Evolutionary conservation across 805 yeast species (phyloP).

Genomic region (Wickerhamia fluorescens): DNA sequence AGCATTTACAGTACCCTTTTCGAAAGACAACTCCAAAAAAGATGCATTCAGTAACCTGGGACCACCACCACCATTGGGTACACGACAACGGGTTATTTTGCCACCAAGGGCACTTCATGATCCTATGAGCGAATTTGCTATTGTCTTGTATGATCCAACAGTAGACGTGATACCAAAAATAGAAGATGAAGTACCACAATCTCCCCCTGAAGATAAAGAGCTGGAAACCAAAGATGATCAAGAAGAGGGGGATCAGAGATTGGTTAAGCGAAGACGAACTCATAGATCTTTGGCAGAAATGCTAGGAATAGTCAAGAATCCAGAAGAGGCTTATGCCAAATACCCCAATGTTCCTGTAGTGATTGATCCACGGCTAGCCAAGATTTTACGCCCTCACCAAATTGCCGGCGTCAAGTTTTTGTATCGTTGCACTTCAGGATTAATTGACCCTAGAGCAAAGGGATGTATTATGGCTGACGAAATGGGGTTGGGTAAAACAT

Average conservation of each 20-base stretch:
- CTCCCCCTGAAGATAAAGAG: slow-evolving; percentile 6
- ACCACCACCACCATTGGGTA: slow-evolving; percentile 83
- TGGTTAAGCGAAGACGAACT: slow-evolving; percentile 32
- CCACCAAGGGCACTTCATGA: slow-evolving; percentile 95
- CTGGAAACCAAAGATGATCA: no score
- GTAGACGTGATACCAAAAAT: slow-evolving; percentile 49
- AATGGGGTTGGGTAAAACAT: slow-evolving; percentile 90
- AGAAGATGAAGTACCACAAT: slow-evolving; percentile 13
- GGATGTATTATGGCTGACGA: slow-evolving; percentile 99
- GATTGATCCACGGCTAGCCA: slow-evolving; percentile 81
- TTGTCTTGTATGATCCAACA: slow-evolving; percentile 92
- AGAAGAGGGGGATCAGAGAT: slow-evolving; percentile 9
- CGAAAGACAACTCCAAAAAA: slow-evolving; percentile 25
- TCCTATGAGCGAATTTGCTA: slow-evolving; percentile 88
- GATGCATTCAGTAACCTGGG: slow-evolving; percentile 23
- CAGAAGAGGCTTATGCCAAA: slow-evolving; percentile 41
- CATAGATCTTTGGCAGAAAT: slow-evolving; percentile 74
- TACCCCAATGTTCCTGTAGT: slow-evolving; percentile 92
- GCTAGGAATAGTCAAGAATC: slow-evolving; percentile 57
- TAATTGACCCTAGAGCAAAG: slow-evolving; percentile 72
- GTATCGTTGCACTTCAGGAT: slow-evolving; percentile 85
- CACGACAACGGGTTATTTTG: slow-evolving; percentile 56
- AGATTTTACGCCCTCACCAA: slow-evolving; percentile 90
- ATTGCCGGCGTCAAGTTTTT: slow-evolving; percentile 90
- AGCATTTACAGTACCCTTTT: slow-evolving; percentile 59